Evolutionary conservation across 768 basidiomycete species (phyloP), one percentile per base, ranked within the genome.

Genomic region (Xerocomus spinulosus): DNA sequence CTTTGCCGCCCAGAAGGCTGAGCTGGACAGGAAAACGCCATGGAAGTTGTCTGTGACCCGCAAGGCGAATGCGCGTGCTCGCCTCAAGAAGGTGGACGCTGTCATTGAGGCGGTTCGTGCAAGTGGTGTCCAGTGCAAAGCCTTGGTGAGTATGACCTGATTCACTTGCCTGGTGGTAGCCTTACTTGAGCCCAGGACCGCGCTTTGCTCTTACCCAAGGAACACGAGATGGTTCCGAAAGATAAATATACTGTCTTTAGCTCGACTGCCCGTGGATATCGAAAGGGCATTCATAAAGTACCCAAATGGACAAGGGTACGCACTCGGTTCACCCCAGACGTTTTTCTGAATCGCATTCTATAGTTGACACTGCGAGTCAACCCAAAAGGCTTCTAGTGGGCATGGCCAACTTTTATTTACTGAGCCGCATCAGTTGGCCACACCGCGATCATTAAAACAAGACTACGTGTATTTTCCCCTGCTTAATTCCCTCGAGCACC

Each of bases 191-290:
- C n/a, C 26, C 55, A 95, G 91, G 74, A 71, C 41, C 75, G 74
- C 44, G 91, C 89, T 4, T 70, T 97, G 46, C 78, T 83, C 48
- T 73, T 99, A 25, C 96, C 96, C 42, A 95, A 89, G 62, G 92
- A 98, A 63, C 76, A 85, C 54, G 92, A 96, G 69, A 98, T 98
- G 96, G 76, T 72, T 10, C 72, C 95, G 1, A 81, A 77, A 59
- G 95, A 98, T 73, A 99, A 99, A 68, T 99, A 98, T 72, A 96
- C 94, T 4, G 81, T 87, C 17, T 98, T 93, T 69, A 81, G 79
- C 32, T 73, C 79, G 4, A 81, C 78, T 33, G 71, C 73, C 1
- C 74, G 68, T 49, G 87, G 89, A 6, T 99, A 95, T 68, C 74
- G 95, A 36, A 97, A 97, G 60, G 88, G 91, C 21, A 92, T 96